A percentile compares a stretch with the other conserved stretches of the same genome.
These are phyloP conservation scores for Syzygium malaccense DNA, from an alignment of 441 rosid species.

Conservation along the genomic window DNA sequence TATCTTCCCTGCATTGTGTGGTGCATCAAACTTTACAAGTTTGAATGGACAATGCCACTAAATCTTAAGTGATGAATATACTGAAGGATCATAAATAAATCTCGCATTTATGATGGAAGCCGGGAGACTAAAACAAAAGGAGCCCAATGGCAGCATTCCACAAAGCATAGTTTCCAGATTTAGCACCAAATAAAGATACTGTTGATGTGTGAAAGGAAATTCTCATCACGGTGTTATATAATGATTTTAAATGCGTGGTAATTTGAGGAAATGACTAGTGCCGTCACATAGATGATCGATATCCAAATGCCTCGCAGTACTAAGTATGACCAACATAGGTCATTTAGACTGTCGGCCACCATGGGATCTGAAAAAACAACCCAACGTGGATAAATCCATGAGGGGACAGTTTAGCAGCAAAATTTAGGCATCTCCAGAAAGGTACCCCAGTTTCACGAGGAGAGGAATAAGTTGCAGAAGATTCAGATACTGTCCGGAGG, in stretches of 20 bases:
- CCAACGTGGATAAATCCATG: not conserved
- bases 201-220: not conserved
- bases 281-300: not conserved
- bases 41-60: not conserved
- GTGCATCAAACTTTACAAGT: not conserved
- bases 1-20: slow-evolving; percentile 49
- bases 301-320: not conserved
- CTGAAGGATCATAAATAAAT: not conserved
- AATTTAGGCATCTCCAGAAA: not conserved
- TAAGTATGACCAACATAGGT: not conserved
- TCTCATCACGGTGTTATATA: not conserved
- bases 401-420: not conserved
- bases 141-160: not conserved
- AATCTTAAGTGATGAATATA: not conserved
- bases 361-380: not conserved
- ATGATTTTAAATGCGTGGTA: not conserved
- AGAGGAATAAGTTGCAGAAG: not conserved
- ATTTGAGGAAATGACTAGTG: not conserved
- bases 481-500: not conserved
- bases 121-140: not conserved
- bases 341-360: not conserved
- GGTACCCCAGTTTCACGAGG: not conserved
- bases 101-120: not conserved
- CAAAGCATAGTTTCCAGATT: not conserved
- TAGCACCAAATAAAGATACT: not conserved